These are phyloP conservation scores for Meira miltonrushii DNA, from an alignment of 1,284 basidiomycete genomes.

Conservation along the genomic window DNA sequence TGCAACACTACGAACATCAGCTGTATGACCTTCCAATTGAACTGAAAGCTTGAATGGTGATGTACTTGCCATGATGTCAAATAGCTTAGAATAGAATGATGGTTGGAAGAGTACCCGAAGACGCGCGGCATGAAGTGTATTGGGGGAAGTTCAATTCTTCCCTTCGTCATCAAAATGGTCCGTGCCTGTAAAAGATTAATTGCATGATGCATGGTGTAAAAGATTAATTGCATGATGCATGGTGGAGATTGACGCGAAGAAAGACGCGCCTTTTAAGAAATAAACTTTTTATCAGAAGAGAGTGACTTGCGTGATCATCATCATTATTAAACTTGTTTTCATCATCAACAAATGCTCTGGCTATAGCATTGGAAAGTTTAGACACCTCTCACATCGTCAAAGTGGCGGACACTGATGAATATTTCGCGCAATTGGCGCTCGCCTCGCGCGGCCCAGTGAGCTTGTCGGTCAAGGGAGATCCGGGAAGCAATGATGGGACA, in stretches of 20 bases:
- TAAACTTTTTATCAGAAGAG: too few species aligned
- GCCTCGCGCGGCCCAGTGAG: not conserved
- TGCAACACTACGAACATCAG: conserved; percentile 21
- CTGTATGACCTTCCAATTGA: conserved; percentile 33
- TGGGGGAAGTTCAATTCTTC: too few species aligned
- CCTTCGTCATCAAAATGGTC: not conserved
- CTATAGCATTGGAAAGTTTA: not conserved
- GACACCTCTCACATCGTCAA: not conserved
- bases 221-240: not conserved
- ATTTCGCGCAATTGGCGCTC: conserved; percentile 2
- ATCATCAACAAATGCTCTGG: not conserved
- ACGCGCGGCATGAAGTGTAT: not conserved
- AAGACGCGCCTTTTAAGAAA: too few species aligned
- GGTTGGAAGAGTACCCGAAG: not conserved
- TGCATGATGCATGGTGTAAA: not conserved
- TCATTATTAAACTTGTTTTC: not conserved
- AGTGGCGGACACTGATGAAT: not conserved
- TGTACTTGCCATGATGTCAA: conserved; percentile 6
- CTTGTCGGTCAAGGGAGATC: not conserved
- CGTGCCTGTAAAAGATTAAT: not conserved
- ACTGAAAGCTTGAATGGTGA: conserved; percentile 23
- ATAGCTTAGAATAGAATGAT: too few species aligned
- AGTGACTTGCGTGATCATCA: not conserved
- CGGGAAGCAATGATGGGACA: not conserved
- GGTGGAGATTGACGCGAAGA: too few species aligned